phyloP scores from a whole-genome alignment of 169 alveolate species.

The Plasmodium gonderi region DNA sequence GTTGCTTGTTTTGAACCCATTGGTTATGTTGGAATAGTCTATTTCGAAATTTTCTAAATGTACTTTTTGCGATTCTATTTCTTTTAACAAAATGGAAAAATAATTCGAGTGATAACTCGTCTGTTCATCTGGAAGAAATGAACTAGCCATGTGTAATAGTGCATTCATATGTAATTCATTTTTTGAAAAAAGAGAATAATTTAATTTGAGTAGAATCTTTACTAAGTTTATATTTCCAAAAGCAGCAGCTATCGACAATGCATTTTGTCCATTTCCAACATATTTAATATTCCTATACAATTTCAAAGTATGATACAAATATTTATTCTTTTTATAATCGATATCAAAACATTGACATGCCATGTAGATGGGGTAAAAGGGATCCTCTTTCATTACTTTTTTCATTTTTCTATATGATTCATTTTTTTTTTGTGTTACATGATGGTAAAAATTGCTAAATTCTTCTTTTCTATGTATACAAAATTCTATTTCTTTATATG shows the following conservation, averaged over 20 bases:
- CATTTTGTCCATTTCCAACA: slow-evolving; percentile 80
- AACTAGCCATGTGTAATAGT: slow-evolving; percentile 65
- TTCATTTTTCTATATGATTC: slow-evolving; percentile 57
- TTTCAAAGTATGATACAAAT: slow-evolving; percentile 12
- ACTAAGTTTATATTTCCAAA: slow-evolving; percentile 77
- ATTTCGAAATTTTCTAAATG: not conserved
- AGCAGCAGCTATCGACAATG: slow-evolving; percentile 79
- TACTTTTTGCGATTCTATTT: slow-evolving; percentile 19
- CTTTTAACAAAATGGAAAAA: slow-evolving; percentile 32
- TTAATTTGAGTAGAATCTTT: slow-evolving; percentile 62
- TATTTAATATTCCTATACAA: slow-evolving; percentile 75
- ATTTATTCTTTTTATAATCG: not conserved
- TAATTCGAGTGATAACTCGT: slow-evolving; percentile 7
- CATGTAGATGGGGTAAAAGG: slow-evolving; percentile 54
- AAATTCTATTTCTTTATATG: slow-evolving; percentile 74
- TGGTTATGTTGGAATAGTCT: not conserved
- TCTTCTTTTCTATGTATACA: slow-evolving; percentile 76
- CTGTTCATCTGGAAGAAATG: slow-evolving; percentile 41
- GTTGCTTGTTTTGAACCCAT: not conserved
- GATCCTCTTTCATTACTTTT: slow-evolving; percentile 14
- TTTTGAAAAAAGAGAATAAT: slow-evolving; percentile 24
- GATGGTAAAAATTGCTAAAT: slow-evolving; percentile 61
- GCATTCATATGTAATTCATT: slow-evolving; percentile 60
- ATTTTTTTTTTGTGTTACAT: slow-evolving; percentile 79
- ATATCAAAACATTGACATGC: slow-evolving; percentile 42